phyloP scores from a whole-genome alignment of 441 rosid genomes.

The Lagerstroemia fauriei region DNA sequence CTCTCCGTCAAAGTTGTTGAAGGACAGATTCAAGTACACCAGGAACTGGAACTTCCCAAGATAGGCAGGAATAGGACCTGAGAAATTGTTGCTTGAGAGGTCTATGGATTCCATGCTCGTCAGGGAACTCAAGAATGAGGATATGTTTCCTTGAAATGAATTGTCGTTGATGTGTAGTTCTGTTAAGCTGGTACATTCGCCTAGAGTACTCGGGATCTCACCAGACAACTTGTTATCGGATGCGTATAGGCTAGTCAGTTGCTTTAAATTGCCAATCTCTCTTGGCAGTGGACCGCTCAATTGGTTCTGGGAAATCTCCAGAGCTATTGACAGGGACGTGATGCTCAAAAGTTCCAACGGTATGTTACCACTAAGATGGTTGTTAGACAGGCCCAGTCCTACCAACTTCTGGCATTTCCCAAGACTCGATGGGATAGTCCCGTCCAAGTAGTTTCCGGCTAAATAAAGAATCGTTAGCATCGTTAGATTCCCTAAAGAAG shows the following conservation, averaged over 20 bases:
- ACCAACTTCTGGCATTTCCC: neutral
- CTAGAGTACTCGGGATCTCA: neutral
- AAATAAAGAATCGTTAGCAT: neutral
- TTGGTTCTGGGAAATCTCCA: neutral
- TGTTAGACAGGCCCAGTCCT: neutral
- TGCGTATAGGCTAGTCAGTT: neutral
- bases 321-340: neutral
- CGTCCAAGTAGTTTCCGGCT: neutral
- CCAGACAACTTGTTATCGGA: neutral
- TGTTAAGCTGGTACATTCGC: neutral
- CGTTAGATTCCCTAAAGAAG: neutral
- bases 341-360: neutral
- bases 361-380: neutral
- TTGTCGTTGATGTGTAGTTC: neutral
- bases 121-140: neutral
- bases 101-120: neutral
- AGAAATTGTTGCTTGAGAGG: slow-evolving; percentile 18
- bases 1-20: neutral
- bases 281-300: neutral
- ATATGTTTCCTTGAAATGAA: neutral
- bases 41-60: neutral
- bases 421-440: neutral
- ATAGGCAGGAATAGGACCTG: neutral
- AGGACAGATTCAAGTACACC: neutral
- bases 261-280: neutral